Base-by-base conservation (phyloP, 169 alveolate genomes). In the Cryptosporidium parvum region DNA sequence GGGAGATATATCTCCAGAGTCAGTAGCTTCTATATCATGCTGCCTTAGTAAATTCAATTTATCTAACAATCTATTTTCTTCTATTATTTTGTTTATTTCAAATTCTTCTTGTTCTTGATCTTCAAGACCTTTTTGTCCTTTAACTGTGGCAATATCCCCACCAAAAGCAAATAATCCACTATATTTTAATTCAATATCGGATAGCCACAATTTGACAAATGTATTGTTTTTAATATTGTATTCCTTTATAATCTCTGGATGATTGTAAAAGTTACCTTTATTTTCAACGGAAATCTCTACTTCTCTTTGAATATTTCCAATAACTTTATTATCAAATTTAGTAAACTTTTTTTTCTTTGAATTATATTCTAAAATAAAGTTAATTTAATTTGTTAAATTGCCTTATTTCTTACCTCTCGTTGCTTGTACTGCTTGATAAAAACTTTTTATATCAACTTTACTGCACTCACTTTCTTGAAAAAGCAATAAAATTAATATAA, bases 171-270 rank as follows among this genome's bases (percentile, higher is more conserved):
- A 2, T 1, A 62, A 80, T 26, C 33, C 75, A 44, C 56, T 52
- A 39, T 26, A 80, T 18, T 31, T 37, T 31, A 80, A 12, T 9
- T 80, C 89, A 35, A 80, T 23, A 65, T 80, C 89, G 0, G 73
- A 59, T 23, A 80, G 35, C 89, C 89, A 80, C 37, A 80, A 45
- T 53, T 80, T 80, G 62, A 80, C 89, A 80, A 61, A 80, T 26
- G 65, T 65, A 23, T n/a, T 80, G 62, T 59, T 80, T 33, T 80
- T 80, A 5, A 42, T n/a, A 29, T 80, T 80, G 16, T 44, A 62
- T 12, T 80, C 48, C 16, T 65, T 80, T 21, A 21, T 67, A 23
- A 18, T 21, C 10, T 70, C 84, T 10, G 53, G 16, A 9, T n/a
- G 42, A 9, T 80, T 61, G 35, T n/a, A n/a, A 67, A 26, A 39